These are phyloP conservation scores for Jatropha podagrica DNA, from an alignment of 441 rosid genomes.

Conservation along the genomic window DNA sequence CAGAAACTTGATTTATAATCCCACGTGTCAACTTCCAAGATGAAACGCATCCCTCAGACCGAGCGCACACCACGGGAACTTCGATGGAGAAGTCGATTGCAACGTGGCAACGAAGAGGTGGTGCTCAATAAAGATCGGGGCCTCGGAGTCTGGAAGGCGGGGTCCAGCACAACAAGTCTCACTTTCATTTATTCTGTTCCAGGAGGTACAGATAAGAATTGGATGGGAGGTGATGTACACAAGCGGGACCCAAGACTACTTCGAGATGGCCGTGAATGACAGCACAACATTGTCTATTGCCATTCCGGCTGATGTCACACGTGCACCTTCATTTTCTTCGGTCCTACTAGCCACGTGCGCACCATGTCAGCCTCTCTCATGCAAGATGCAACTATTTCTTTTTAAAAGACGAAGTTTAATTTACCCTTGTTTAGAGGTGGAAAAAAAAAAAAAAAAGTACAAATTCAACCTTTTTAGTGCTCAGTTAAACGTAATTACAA, in stretches of 20 bases:
- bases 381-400: neutral
- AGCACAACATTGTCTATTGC: neutral
- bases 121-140: neutral
- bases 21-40: neutral
- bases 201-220: conserved; percentile 29
- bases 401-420: neutral
- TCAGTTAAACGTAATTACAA: no score
- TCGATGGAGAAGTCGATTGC: neutral
- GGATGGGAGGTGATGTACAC: conserved; percentile 17
- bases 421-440: no score
- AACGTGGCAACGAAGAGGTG: conserved; percentile 32
- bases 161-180: conserved; percentile 16
- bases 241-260: conserved; percentile 22
- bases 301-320: conserved; percentile 22
- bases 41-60: conserved; percentile 6
- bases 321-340: conserved; percentile 27
- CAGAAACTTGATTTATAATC: no score
- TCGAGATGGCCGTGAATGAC: conserved; percentile 7
- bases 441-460: no score
- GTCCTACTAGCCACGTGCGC: conserved; percentile 33
- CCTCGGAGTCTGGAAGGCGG: neutral
- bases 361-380: conserved; percentile 21
- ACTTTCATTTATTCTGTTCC: conserved; percentile 6
- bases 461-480: no score
- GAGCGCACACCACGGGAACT: neutral